phyloP scores from a whole-genome alignment of 371 early-diverging fungal genomes.

The Mortierella sp. region DNA sequence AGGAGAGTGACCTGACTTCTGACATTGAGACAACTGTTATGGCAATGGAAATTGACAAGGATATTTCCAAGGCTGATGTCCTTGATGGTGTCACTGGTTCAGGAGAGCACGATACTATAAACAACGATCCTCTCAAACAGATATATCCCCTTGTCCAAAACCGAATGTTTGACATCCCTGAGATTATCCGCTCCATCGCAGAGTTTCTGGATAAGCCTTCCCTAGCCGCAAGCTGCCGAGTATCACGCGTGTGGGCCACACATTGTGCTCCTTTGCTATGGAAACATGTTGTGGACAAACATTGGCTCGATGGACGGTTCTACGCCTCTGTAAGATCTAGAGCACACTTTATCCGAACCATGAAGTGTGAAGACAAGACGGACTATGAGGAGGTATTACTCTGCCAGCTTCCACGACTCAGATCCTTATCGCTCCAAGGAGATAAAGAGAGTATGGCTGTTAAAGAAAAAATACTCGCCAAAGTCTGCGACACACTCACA shows the following conservation, averaged over 20 bases:
- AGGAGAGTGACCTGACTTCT: conserved; percentile 22
- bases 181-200: conserved; percentile 46
- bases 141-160: conserved; percentile 29
- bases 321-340: conserved; percentile 19
- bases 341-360: conserved; percentile 39
- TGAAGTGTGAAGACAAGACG: conserved; percentile 42
- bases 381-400: conserved; percentile 43
- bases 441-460: conserved; percentile 21
- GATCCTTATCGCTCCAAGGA: conserved; percentile 29
- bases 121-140: background rate
- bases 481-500: conserved; percentile 19
- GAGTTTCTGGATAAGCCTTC: conserved; percentile 53
- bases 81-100: background rate
- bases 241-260: conserved; percentile 32
- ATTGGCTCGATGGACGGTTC: conserved; percentile 44
- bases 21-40: conserved; percentile 29
- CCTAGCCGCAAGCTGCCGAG: conserved; percentile 39
- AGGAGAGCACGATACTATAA: background rate
- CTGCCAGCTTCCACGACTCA: conserved; percentile 36
- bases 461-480: conserved; percentile 31
- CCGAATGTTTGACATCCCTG: conserved; percentile 52
- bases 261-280: conserved; percentile 45
- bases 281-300: conserved; percentile 46
- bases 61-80: background rate
- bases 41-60: conserved; percentile 33